These are phyloP conservation scores for Fusarium sp. DNA, from an alignment of 2,329 filamentous ascomycete species.

Conservation along the genomic window DNA sequence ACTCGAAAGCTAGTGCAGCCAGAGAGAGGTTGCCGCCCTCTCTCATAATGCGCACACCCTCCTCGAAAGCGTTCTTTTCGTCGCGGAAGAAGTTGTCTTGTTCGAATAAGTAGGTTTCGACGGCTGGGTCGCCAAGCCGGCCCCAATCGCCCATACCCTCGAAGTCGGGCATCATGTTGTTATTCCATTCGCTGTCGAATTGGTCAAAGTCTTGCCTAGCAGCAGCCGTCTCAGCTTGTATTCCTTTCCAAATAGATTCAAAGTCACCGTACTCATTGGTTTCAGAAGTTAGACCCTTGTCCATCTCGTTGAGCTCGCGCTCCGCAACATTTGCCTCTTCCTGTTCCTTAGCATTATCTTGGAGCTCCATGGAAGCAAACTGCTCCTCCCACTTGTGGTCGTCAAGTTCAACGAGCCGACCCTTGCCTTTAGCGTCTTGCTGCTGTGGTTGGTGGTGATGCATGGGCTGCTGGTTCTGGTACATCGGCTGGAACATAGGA, in stretches of 20 bases:
- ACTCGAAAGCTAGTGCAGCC: constrained; percentile 94
- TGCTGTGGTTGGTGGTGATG: constrained; percentile 63
- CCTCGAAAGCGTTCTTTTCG: constrained; percentile 86
- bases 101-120: constrained; percentile 95
- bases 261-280: constrained; percentile 86
- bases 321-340: constrained; percentile 81
- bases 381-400: constrained; percentile 97
- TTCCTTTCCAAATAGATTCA: constrained; percentile 88
- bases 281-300: constrained; percentile 75
- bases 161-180: constrained; percentile 66
- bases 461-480: constrained; percentile 57
- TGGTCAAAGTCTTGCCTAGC: constrained; percentile 74
- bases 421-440: constrained; percentile 79
- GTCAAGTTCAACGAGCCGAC: constrained; percentile 93
- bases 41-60: constrained; percentile 92
- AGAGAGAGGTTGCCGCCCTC: constrained; percentile 94
- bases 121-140: constrained; percentile 77
- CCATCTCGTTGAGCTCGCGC: constrained; percentile 88
- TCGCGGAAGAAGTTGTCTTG: constrained; percentile 90
- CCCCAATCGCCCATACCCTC: constrained; percentile 74
- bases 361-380: constrained; percentile 87
- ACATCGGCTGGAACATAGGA: constrained; percentile 67
- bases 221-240: constrained; percentile 79
- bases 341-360: constrained; percentile 67
- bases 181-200: constrained; percentile 84